These are phyloP conservation scores for Gillenia trifoliata DNA, from an alignment of 306 rosid genomes.

Conservation along the genomic window DNA sequence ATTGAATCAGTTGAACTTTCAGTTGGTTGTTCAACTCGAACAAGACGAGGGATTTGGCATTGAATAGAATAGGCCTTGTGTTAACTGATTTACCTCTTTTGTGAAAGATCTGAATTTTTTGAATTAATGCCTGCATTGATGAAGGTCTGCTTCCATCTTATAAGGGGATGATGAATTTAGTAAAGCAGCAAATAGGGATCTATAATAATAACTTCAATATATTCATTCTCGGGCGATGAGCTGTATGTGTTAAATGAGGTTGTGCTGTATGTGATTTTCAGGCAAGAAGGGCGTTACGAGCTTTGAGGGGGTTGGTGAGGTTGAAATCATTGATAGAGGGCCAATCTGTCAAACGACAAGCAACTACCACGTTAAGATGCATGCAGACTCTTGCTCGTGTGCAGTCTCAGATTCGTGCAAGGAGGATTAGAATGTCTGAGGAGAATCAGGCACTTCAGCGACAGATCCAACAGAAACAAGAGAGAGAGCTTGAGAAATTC, in stretches of 20 bases:
- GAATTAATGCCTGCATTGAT: background rate
- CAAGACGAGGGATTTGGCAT: background rate
- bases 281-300: conserved; percentile 79
- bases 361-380: conserved; percentile 64
- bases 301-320: conserved; percentile 78
- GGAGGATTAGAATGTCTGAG: conserved; percentile 76
- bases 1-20: background rate
- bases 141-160: background rate
- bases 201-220: background rate
- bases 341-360: conserved; percentile 77
- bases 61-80: background rate
- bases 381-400: conserved; percentile 85
- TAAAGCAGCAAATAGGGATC: conserved; percentile 1
- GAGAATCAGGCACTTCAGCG: conserved; percentile 77
- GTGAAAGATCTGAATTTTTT: background rate
- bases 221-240: background rate
- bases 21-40: background rate
- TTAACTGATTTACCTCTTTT: background rate
- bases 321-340: conserved; percentile 70
- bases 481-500: conserved; percentile 55
- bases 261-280: conserved; percentile 22
- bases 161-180: background rate
- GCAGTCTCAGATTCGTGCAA: conserved; percentile 70
- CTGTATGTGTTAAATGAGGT: background rate
- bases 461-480: conserved; percentile 61